Conservation (phyloP, 306 rosid species). For the Quercus suber region DNA sequence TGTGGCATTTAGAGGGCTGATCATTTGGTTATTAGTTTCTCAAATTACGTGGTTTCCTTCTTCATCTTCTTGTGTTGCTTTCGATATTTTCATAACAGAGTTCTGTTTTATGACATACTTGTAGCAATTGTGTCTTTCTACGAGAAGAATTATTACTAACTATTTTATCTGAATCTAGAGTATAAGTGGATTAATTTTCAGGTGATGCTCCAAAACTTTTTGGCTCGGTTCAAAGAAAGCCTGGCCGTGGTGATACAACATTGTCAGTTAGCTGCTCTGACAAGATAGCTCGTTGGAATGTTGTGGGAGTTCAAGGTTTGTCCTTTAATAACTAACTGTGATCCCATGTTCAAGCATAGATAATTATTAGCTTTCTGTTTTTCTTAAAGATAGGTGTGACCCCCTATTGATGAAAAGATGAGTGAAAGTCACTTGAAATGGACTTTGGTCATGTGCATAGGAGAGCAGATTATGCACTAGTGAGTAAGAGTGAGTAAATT, state of each 20-base stretch:
- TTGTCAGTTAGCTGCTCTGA: constrained; percentile 96
- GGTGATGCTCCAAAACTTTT: constrained; percentile 35
- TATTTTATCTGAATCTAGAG: background rate
- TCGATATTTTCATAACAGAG: background rate
- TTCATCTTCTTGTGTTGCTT: background rate
- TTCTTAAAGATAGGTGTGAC: no score
- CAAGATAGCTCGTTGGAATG: constrained; percentile 74
- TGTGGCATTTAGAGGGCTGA: background rate
- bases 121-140: background rate
- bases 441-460: no score
- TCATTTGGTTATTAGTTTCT: background rate
- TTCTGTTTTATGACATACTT: background rate
- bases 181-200: constrained; percentile 21
- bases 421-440: no score
- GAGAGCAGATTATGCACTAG: no score
- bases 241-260: constrained; percentile 92
- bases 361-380: background rate
- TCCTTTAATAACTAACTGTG: background rate
- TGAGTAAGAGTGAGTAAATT: no score
- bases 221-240: constrained; percentile 79
- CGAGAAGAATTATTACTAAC: background rate
- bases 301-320: constrained; percentile 57
- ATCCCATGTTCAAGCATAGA: background rate
- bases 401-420: no score
- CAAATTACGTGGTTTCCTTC: background rate